Evolutionary conservation across 2,329 filamentous ascomycete species (phyloP).

Genomic region (Gaeumannomyces tritici): DNA sequence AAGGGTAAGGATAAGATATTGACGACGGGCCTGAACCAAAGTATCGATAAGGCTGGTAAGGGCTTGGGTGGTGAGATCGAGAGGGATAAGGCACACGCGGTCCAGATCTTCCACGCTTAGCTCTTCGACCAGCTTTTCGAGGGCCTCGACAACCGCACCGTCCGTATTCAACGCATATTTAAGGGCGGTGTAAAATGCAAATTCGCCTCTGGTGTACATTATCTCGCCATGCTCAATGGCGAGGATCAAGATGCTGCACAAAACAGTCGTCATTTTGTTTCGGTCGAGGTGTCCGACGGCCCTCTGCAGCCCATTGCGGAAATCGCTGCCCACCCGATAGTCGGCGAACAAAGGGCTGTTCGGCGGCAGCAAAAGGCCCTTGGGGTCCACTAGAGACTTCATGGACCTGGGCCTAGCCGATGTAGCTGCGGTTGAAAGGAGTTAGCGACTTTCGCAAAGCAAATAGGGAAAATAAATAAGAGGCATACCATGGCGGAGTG

Average conservation of each 20-base stretch:
- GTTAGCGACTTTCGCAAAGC: neutral
- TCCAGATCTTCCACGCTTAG: neutral
- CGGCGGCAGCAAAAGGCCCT: neutral
- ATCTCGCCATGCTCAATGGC: neutral
- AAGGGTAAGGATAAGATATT: neutral
- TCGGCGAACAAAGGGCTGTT: neutral
- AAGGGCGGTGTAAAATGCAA: neutral
- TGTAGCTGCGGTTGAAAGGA: neutral
- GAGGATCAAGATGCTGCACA: neutral
- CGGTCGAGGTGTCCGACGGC: neutral
- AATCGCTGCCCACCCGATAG: neutral
- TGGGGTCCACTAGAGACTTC: neutral
- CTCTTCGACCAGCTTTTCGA: neutral
- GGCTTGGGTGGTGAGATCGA: neutral
- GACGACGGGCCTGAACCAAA: neutral
- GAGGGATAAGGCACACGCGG: neutral
- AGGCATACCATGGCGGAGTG: no score
- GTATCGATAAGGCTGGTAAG: neutral
- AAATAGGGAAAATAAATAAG: no score
- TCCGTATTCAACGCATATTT: neutral
- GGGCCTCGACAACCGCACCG: neutral
- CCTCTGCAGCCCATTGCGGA: neutral
- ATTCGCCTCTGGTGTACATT: neutral
- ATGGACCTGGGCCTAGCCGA: neutral
- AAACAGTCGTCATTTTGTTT: neutral